Base-by-base conservation (phyloP, 371 early-diverging fungal genomes). In the Chytridium lagenaria region DNA sequence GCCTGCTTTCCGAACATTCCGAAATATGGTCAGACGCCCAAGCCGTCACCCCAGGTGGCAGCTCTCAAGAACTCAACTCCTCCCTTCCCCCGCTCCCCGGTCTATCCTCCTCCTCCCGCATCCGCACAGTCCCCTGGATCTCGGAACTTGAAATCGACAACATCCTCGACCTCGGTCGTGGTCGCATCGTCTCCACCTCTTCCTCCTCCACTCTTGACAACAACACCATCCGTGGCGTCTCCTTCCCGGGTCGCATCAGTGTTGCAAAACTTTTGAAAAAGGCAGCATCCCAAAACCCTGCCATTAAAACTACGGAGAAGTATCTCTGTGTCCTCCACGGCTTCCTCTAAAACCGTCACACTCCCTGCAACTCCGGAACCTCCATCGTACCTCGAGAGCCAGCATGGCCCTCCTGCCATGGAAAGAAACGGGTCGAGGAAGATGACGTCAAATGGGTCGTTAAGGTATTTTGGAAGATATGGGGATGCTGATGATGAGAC, bases 91-190 rank as follows among this genome's bases (percentile, higher is more conserved):
- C 38, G 34, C 39, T 40, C 63, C 37, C 31, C 67, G 22, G 12
- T 16, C 71, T 12, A 51, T 36, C 51, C 37, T 12, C 5, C 23
- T 70, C 51, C n/a, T 70, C 50, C 23, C 16, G 23, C 23, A 15
- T 70, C 40, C 72, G 80, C 2, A 70, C 78, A 15, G 83, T 80
- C 5, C 78, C 79, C 16, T 83, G 83, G 83, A 83, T 83, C 65
- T 16, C 69, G 1, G 59, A 70, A 38, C 26, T 40, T 2, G 71
- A 83, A n/a, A 78, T 83, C 49, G 63, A 70, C 34, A 22, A 38
- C 23, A 33, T 82, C 50, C 59, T 78, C 49, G 57, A 76, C 2
- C 65, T 81, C 30, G 81, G 81, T 3, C 76, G 74, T 7, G 26
- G 31, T 34, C 63, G 34, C 28, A 16, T 63, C 34, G 10, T 15